These are phyloP conservation scores for Xylaria sp. DNA, from an alignment of 2,329 filamentous ascomycete genomes.

Conservation along the genomic window DNA sequence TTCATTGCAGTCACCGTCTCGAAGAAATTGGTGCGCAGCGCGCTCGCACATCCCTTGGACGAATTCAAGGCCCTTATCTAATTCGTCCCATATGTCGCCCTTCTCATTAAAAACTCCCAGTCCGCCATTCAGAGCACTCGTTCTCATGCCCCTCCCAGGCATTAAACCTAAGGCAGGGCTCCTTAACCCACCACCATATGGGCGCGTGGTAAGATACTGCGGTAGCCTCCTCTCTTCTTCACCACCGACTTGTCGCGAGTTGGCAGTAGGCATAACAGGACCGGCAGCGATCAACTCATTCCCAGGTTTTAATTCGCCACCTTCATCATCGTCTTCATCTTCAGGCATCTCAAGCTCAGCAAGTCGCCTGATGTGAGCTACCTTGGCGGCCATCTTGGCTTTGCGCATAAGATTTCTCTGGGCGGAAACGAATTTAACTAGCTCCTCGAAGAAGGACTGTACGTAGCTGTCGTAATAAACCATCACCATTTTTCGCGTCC, in stretches of 20 bases:
- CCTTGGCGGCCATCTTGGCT: constrained; percentile 81
- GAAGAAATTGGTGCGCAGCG: constrained; percentile 87
- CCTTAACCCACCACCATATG: constrained; percentile 42
- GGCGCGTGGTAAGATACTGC: constrained; percentile 47
- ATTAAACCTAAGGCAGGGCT: constrained; percentile 30
- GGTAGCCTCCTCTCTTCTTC: constrained; percentile 43
- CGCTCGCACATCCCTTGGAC: constrained; percentile 84
- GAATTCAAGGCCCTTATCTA: constrained; percentile 79
- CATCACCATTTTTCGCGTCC: constrained; percentile 76
- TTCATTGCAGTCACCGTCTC: constrained; percentile 81
- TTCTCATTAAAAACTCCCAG: constrained; percentile 39
- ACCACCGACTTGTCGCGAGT: constrained; percentile 18
- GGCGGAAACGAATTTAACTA: constrained; percentile 81
- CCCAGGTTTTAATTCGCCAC: constrained; percentile 38
- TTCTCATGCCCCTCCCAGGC: constrained; percentile 35
- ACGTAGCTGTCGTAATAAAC: constrained; percentile 93
- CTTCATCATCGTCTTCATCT: constrained; percentile 48
- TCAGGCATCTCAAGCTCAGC: constrained; percentile 64
- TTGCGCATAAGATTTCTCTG: constrained; percentile 86
- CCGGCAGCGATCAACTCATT: constrained; percentile 35
- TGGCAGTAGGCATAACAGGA: constrained; percentile 17
- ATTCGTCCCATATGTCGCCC: constrained; percentile 68
- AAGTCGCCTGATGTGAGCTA: constrained; percentile 67
- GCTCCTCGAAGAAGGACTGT: constrained; percentile 79
- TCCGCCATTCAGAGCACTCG: constrained; percentile 36